Percentiles rank a stretch among this genome's conserved stretches.
Evolutionary conservation across 352 stramenopile species (phyloP).

Genomic region (Phytophthora cryptogea): DNA sequence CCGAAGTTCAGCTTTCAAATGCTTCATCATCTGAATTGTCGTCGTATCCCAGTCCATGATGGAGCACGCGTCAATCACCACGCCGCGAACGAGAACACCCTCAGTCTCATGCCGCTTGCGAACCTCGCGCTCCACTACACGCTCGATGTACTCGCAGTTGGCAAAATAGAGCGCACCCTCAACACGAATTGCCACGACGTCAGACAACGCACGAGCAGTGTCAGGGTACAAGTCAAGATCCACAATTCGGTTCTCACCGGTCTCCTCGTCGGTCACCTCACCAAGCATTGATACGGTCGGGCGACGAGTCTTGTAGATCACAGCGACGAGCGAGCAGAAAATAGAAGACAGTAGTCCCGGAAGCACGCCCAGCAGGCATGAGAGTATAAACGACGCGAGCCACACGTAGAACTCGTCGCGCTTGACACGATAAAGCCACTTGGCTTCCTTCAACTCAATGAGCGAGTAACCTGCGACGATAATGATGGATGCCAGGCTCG

Average conservation of each 20-base stretch:
- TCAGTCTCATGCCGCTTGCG: constrained; percentile 42
- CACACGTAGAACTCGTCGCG: constrained; percentile 71
- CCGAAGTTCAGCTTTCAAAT: constrained; percentile 64
- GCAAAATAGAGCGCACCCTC: constrained; percentile 77
- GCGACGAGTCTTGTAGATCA: constrained; percentile 72
- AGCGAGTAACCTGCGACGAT: constrained; percentile 88
- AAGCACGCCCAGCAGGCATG: constrained; percentile 53
- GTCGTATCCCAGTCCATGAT: constrained; percentile 88
- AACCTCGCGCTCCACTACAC: constrained; percentile 50
- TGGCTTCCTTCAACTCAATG: constrained; percentile 88
- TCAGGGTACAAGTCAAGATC: constrained; percentile 34
- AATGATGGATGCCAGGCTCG: constrained; percentile 89
- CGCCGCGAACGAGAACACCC: constrained; percentile 47
- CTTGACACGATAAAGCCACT: constrained; percentile 75
- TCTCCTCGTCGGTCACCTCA: constrained; percentile 41
- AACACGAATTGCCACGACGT: constrained; percentile 63
- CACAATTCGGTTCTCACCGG: constrained; percentile 46
- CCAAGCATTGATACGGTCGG: constrained; percentile 51
- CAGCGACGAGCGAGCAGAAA: constrained; percentile 57
- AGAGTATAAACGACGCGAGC: constrained; percentile 51
- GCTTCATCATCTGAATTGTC: constrained; percentile 88
- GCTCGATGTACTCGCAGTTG: constrained; percentile 67
- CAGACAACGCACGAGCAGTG: constrained; percentile 32
- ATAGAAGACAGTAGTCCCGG: constrained; percentile 56
- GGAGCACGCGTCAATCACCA: constrained; percentile 74